A percentile compares a stretch with the other conserved stretches of the same genome.
Evolutionary conservation across 495 filamentous ascomycete species (phyloP).

Genomic region (Hypoxylon perforatum): DNA sequence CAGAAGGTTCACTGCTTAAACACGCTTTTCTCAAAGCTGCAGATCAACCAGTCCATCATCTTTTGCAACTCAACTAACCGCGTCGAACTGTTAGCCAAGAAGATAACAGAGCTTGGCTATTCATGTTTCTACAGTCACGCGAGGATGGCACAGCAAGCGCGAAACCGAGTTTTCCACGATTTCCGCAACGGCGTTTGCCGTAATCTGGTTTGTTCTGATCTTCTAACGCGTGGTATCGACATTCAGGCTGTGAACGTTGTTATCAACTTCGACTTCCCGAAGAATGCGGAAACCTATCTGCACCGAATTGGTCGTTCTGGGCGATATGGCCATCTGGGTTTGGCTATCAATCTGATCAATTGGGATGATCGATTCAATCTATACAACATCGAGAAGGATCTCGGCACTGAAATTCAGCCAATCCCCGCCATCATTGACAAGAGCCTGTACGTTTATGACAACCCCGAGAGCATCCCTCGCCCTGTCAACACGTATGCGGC

Average conservation of each 20-base stretch:
- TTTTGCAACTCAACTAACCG: constrained; percentile 99
- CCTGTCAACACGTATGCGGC: constrained; percentile 65
- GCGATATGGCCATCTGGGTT: constrained; percentile 94
- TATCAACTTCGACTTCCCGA: constrained; percentile 99
- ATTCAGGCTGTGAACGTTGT: constrained; percentile 99
- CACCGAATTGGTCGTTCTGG: constrained; percentile 98
- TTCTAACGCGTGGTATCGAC: constrained; percentile 98
- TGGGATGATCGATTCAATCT: constrained; percentile 99
- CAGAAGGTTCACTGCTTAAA: constrained; percentile 99
- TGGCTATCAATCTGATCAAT: constrained; percentile 99
- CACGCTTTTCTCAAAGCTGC: constrained; percentile 97
- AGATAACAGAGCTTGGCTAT: constrained; percentile 98
- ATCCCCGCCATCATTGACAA: constrained; percentile 97
- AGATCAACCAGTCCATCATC: constrained; percentile 99
- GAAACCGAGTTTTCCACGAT: constrained; percentile 98
- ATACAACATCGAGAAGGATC: constrained; percentile 97
- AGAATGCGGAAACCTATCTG: constrained; percentile 99
- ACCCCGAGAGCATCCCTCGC: constrained; percentile 91
- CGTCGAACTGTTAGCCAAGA: constrained; percentile 96
- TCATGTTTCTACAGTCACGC: constrained; percentile 99
- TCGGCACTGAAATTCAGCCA: constrained; percentile 96
- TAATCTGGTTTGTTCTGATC: constrained; percentile 97
- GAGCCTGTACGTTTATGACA: constrained; percentile 97
- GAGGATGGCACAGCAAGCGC: constrained; percentile 96
- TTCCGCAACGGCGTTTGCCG: constrained; percentile 98